Base-by-base conservation (phyloP, 2,329 filamentous ascomycete genomes). In the Sporothrix pseudoabietina region DNA sequence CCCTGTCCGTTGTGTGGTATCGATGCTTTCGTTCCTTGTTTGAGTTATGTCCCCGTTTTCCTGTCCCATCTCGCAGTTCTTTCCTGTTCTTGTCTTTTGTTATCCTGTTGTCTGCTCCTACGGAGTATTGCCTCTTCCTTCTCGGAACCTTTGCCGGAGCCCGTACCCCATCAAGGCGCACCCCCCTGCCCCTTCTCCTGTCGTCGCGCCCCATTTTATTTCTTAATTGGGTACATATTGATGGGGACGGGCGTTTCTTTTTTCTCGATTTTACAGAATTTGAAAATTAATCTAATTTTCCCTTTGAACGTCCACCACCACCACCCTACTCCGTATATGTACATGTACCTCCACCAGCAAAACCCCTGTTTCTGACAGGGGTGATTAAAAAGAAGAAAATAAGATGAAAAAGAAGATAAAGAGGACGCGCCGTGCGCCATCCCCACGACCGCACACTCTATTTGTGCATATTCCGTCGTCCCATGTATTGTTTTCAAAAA, bases 151-250 rank as follows among this genome's bases (percentile, higher is more conserved):
- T 44, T 68, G 14, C 65, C 65, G 41, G 65, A 52, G 65, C 44
- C 65, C 65, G 65, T 35, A 35, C 41, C 44, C 22, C 26, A 52
- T 52, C 44, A 32, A 49, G 26, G 26, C 12, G 30, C 26, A 26
- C 22, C 12, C 22, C 12, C n/a, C 26, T 22, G 26, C 26, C 26
- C 44, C 41, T 47, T 35, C 22, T 52, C 14, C 14, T 52, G 44
- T 52, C 41, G 16, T 35, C 41, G 22, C 39, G 61, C 39, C 59
- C 61, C 61, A 66, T 44, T 47, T 47, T 47, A 47, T 66, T 47
- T 66, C 39, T 66, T 66, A 30, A 47, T 47, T 66, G 61, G 59
- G 35, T 65, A 44, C 59, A 44, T 65, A 44, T 44, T 65, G 61
- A 66, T 47, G 39, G 61, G 14, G 61, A 30, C 22, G 52, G 61